Conservation (phyloP, 148 eudicot species). For the Hydrangea macrophylla region DNA sequence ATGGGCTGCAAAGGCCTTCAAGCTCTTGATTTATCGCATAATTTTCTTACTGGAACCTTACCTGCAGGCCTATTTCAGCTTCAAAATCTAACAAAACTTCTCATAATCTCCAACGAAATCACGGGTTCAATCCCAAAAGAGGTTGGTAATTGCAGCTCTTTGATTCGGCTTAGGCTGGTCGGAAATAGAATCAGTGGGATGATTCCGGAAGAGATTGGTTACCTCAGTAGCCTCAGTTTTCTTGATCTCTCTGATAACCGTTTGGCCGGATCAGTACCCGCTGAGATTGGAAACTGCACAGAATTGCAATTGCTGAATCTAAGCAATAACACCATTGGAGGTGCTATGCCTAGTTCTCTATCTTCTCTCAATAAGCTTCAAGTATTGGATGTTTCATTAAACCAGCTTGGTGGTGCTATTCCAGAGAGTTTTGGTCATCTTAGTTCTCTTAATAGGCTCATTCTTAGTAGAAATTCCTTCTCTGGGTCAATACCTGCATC, state of each 20-base stretch:
- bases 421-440: constrained; percentile 56
- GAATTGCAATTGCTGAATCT: constrained; percentile 73
- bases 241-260: constrained; percentile 68
- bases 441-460: constrained; percentile 48
- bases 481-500: constrained; percentile 65
- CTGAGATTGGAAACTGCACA: constrained; percentile 58
- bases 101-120: constrained; percentile 66
- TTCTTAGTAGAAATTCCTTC: constrained; percentile 46
- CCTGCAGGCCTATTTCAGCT: constrained; percentile 64
- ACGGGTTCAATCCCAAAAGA: constrained; percentile 77
- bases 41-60: constrained; percentile 61
- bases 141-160: constrained; percentile 61
- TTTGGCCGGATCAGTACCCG: constrained; percentile 57
- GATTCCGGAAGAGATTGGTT: constrained; percentile 69
- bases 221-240: constrained; percentile 50
- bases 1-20: constrained; percentile 60
- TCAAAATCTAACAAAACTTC: constrained; percentile 66
- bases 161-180: constrained; percentile 57
- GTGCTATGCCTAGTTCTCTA: constrained; percentile 52
- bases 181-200: constrained; percentile 62
- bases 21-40: constrained; percentile 78
- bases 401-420: constrained; percentile 52
- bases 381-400: constrained; percentile 66
- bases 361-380: constrained; percentile 55
- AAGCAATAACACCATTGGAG: constrained; percentile 62